phyloP scores from a whole-genome alignment of 805 yeast genomes.

The Wickerhamomyces subpelliculosus region DNA sequence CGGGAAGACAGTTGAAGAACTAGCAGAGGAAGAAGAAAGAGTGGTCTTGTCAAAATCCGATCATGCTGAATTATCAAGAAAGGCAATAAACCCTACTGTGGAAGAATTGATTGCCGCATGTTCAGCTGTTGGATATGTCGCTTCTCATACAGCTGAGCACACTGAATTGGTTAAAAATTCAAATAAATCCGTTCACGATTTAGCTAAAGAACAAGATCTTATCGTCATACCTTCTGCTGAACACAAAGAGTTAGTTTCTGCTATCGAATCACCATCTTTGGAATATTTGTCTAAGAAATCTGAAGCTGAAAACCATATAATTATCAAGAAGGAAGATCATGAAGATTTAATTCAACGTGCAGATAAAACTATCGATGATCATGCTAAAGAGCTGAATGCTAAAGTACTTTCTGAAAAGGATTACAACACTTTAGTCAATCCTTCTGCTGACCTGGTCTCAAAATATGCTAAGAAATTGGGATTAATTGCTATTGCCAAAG shows the following conservation, averaged over 20 bases:
- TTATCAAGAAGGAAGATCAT: neutral
- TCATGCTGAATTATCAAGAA: neutral
- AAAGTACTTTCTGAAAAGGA: neutral
- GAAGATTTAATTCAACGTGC: neutral
- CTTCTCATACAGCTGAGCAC: neutral
- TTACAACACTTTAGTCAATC: constrained; percentile 1
- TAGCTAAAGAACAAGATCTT: constrained; percentile 5
- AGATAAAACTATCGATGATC: neutral
- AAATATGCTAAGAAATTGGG: constrained; percentile 6
- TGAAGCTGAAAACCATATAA: neutral
- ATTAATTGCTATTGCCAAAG: neutral
- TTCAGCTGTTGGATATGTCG: neutral
- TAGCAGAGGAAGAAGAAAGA: constrained; percentile 9
- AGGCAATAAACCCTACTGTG: neutral
- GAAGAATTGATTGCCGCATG: neutral
- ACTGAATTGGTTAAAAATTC: neutral
- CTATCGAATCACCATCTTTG: neutral
- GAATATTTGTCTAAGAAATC: neutral
- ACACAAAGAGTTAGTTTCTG: neutral
- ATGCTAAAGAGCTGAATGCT: neutral
- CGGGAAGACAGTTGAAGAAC: neutral
- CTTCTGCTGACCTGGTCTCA: constrained; percentile 4
- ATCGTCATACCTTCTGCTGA: neutral
- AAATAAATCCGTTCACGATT: constrained; percentile 7
- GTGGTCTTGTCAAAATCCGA: constrained; percentile 11